Percentiles rank a stretch among this genome's conserved stretches.
Evolutionary conservation across 805 yeast species (phyloP).

Genomic region (Danielozyma ontarioensis): DNA sequence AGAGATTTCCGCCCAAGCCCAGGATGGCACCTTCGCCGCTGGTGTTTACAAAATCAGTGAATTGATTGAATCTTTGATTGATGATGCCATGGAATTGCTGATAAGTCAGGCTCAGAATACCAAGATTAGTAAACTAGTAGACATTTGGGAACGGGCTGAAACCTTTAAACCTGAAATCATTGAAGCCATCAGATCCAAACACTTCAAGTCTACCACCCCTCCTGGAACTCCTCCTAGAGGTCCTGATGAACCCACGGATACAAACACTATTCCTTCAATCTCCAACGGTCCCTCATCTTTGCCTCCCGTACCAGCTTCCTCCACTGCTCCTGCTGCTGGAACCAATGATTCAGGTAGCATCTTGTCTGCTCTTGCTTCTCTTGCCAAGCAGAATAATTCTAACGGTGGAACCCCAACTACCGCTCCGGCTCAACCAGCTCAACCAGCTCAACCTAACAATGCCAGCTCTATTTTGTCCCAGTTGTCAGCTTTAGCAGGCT

Average conservation of each 20-base stretch:
- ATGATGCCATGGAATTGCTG: slow-evolving; percentile 55
- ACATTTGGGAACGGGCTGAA: slow-evolving; percentile 85
- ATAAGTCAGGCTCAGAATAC: slow-evolving; percentile 51
- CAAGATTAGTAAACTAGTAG: slow-evolving; percentile 78
- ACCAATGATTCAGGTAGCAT: slow-evolving; percentile 55
- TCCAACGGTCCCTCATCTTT: slow-evolving; percentile 2
- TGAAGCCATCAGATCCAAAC: slow-evolving; percentile 49
- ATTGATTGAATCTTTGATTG: slow-evolving; percentile 58
- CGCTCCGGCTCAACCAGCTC: slow-evolving; percentile 19
- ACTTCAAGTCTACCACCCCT: slow-evolving; percentile 65
- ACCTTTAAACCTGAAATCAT: slow-evolving; percentile 64
- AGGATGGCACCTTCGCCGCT: slow-evolving; percentile 69
- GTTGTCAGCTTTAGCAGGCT: slow-evolving; percentile 35
- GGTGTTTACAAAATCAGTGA: slow-evolving; percentile 64
- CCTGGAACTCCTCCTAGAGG: slow-evolving; percentile 52
- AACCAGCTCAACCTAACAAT: slow-evolving; percentile 12
- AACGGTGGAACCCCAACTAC: slow-evolving; percentile 25
- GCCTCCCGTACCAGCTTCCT: slow-evolving; percentile 3
- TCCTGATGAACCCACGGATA: slow-evolving; percentile 18
- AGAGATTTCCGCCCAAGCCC: slow-evolving; percentile 43
- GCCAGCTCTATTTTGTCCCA: slow-evolving; percentile 40
- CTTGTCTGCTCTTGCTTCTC: slow-evolving; percentile 63
- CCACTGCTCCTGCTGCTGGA: slow-evolving; percentile 9
- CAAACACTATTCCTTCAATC: slow-evolving; percentile 4
- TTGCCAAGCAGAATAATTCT: slow-evolving; percentile 43